These are phyloP conservation scores for Pseudogymnoascus destructans DNA, from an alignment of 2,329 filamentous ascomycete species.

Conservation along the genomic window DNA sequence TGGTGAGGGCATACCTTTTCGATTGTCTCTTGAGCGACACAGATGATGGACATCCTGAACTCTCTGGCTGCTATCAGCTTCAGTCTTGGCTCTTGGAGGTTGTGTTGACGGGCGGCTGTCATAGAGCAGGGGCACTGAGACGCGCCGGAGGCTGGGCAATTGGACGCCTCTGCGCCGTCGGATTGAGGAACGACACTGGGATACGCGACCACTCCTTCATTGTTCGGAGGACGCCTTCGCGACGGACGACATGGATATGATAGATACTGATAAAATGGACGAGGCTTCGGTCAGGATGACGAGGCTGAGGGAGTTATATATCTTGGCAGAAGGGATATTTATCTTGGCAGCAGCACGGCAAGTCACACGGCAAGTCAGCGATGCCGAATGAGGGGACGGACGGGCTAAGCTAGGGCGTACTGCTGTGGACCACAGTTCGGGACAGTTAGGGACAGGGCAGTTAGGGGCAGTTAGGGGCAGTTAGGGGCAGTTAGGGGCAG, in stretches of 20 bases:
- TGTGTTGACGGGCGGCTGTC: neutral
- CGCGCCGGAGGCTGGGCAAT: slow-evolving; percentile 1
- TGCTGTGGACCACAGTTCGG: no score
- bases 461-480: no score
- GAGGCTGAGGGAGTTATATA: neutral
- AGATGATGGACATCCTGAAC: slow-evolving; percentile 22
- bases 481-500: no score
- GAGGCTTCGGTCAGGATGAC: neutral
- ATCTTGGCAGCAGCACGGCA: neutral
- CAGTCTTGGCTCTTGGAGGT: neutral
- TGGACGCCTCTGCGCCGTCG: slow-evolving; percentile 27
- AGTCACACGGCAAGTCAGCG: neutral
- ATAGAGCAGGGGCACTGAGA: neutral
- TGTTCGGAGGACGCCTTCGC: neutral
- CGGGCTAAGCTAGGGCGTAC: no score
- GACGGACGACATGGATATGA: neutral
- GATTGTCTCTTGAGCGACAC: slow-evolving; percentile 34
- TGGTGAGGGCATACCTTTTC: slow-evolving; percentile 28
- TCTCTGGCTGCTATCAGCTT: slow-evolving; percentile 16
- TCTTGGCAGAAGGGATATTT: neutral
- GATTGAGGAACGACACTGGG: slow-evolving; percentile 36
- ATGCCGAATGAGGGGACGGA: neutral
- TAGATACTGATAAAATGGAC: neutral
- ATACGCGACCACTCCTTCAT: neutral
- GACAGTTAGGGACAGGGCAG: no score